Percentiles rank a stretch among this genome's conserved stretches.
phyloP scores from a whole-genome alignment of 2,329 filamentous ascomycete species.

The Exserohilum turcica region DNA sequence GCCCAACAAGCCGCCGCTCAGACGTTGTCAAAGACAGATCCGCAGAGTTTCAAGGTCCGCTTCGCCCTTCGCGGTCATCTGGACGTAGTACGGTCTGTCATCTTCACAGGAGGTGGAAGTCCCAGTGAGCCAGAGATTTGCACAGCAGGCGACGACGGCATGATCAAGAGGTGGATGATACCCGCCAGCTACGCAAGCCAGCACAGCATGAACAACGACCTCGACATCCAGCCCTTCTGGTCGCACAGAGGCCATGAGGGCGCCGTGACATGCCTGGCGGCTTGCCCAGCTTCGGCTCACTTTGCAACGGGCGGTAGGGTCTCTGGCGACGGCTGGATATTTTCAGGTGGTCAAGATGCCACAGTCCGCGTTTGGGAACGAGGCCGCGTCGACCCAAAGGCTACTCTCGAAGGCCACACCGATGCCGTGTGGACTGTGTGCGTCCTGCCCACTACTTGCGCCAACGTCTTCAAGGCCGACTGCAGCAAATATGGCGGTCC shows the following conservation, averaged over 20 bases:
- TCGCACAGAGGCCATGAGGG: conserved; percentile 95
- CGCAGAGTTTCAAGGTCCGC: conserved; percentile 83
- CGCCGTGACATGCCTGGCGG: conserved; percentile 81
- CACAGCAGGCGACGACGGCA: conserved; percentile 92
- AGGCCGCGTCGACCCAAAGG: conserved; percentile 91
- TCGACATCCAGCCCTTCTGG: conserved; percentile 92
- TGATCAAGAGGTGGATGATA: conserved; percentile 96
- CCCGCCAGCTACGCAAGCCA: conserved; percentile 74
- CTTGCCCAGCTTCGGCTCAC: conserved; percentile 84
- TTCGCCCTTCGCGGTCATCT: conserved; percentile 92
- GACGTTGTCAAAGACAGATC: conserved; percentile 63
- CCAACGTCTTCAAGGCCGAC: conserved; percentile 75
- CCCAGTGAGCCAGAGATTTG: conserved; percentile 96
- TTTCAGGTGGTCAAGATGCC: conserved; percentile 93
- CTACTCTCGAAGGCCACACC: conserved; percentile 89
- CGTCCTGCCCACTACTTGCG: conserved; percentile 82
- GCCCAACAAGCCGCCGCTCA: conserved; percentile 53
- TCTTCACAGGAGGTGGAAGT: conserved; percentile 95
- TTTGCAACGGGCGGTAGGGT: conserved; percentile 88
- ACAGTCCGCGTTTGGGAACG: conserved; percentile 95
- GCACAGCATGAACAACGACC: conserved; percentile 70
- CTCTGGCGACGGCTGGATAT: conserved; percentile 95
- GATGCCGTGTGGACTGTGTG: conserved; percentile 97
- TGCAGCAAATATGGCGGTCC: conserved; percentile 75
- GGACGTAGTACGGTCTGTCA: conserved; percentile 90